Conservation (phyloP, 257 asterid genomes). For the Solanum paucissectum region DNA sequence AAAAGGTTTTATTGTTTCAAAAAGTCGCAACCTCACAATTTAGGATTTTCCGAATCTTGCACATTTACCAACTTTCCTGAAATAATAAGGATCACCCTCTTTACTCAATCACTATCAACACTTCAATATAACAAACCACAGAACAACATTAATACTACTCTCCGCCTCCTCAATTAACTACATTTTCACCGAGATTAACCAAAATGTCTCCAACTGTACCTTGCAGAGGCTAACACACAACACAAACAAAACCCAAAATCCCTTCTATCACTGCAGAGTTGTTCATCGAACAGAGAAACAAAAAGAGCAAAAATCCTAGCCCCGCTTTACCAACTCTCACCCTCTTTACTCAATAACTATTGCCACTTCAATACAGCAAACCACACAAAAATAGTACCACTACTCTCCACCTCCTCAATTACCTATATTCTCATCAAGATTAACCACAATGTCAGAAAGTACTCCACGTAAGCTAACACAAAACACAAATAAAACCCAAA, state of each 20-base stretch:
- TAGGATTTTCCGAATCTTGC: background rate
- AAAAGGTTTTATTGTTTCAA: background rate
- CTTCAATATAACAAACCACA: background rate
- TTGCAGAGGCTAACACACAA: background rate
- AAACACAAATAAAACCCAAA: background rate
- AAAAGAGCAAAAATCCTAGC: background rate
- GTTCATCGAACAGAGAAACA: background rate
- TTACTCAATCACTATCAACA: background rate
- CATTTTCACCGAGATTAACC: background rate
- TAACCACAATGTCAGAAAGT: background rate
- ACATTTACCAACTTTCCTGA: background rate
- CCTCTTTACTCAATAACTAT: background rate
- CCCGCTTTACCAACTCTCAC: background rate
- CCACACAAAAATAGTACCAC: background rate
- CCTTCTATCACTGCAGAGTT: background rate
- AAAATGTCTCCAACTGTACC: background rate
- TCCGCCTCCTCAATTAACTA: background rate
- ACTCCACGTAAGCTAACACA: background rate
- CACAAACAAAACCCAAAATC: background rate
- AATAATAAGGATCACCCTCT: background rate
- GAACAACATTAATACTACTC: background rate
- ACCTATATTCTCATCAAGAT: background rate
- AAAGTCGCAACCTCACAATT: background rate
- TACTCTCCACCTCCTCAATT: background rate
- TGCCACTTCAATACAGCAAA: background rate